phyloP scores from a whole-genome alignment of 2,329 filamentous ascomycete species.

The Calonectria fujianensis region DNA sequence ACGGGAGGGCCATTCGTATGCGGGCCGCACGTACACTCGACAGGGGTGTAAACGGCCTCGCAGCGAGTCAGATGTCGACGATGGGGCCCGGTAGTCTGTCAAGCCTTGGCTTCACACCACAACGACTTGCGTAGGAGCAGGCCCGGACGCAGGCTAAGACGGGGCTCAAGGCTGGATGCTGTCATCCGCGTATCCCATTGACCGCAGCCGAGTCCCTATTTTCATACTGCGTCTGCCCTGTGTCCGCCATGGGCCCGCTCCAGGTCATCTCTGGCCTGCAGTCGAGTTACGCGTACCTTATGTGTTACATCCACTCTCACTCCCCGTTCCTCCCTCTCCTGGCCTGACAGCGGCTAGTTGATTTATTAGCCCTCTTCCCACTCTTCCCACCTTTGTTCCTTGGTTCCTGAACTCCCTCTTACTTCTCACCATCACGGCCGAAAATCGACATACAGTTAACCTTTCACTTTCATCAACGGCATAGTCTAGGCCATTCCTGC shows the following conservation, averaged over 20 bases:
- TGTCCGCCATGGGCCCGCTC: conserved; percentile 6
- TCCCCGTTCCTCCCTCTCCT: conserved; percentile 4
- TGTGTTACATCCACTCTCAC: conserved; percentile 17
- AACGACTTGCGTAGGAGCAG: neutral
- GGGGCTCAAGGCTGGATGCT: conserved; percentile 7
- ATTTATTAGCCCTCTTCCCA: conserved; percentile 14
- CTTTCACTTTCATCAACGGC: neutral
- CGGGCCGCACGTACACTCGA: conserved; percentile 18
- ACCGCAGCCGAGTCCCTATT: conserved; percentile 11
- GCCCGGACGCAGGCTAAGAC: neutral
- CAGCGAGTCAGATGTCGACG: conserved; percentile 15
- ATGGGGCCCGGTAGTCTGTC: conserved; percentile 22
- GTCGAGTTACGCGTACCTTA: conserved; percentile 28
- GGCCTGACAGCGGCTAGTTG: neutral
- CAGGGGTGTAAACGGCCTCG: conserved; percentile 3
- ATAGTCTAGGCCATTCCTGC: neutral
- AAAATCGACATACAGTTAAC: neutral
- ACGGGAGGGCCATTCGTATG: conserved; percentile 12
- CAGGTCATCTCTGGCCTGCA: conserved; percentile 21
- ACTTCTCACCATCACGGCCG: neutral
- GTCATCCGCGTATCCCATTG: conserved; percentile 28
- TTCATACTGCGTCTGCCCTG: conserved; percentile 9
- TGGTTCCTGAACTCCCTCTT: neutral
- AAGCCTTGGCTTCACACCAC: conserved; percentile 18
- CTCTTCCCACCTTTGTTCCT: neutral